phyloP scores from a whole-genome alignment of 768 basidiomycete genomes.

The Suillus sp. region DNA sequence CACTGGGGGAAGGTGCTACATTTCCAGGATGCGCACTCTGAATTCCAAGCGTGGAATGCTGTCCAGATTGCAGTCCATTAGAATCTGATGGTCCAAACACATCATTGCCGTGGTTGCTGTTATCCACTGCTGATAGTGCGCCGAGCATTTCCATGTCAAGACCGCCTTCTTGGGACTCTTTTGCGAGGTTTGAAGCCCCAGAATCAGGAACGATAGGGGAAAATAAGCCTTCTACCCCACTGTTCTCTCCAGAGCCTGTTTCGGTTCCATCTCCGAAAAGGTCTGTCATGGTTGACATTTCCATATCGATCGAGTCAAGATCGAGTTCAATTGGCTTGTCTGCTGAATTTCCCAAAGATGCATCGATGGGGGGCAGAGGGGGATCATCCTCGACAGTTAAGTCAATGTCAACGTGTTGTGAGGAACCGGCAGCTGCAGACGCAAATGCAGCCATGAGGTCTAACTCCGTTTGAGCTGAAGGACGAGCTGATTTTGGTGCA shows the following conservation, averaged over 20 bases:
- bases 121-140: conserved; percentile 28
- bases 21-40: conserved; percentile 19
- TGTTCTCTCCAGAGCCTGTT: conserved; percentile 36
- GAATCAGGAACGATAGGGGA: conserved; percentile 43
- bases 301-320: conserved; percentile 66
- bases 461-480: conserved; percentile 55
- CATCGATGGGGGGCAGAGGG: conserved; percentile 30
- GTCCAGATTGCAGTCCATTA: conserved; percentile 15
- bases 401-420: conserved; percentile 53
- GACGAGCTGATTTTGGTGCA: conserved; percentile 76
- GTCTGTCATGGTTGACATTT: conserved; percentile 51
- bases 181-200: conserved; percentile 22
- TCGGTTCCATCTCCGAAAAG: conserved; percentile 56
- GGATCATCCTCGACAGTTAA: conserved; percentile 49
- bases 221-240: conserved; percentile 52
- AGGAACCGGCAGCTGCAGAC: conserved; percentile 36
- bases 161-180: conserved; percentile 21
- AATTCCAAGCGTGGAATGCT: conserved; percentile 36
- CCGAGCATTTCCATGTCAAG: conserved; percentile 42
- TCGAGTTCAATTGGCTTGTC: conserved; percentile 86
- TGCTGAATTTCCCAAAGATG: conserved; percentile 57
- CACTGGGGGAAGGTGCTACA: conserved; percentile 41
- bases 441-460: conserved; percentile 69
- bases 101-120: conserved; percentile 20
- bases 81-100: conserved; percentile 25